These are phyloP conservation scores for Bondarzewia mesenterica DNA, from an alignment of 1,284 basidiomycete genomes.

Conservation along the genomic window DNA sequence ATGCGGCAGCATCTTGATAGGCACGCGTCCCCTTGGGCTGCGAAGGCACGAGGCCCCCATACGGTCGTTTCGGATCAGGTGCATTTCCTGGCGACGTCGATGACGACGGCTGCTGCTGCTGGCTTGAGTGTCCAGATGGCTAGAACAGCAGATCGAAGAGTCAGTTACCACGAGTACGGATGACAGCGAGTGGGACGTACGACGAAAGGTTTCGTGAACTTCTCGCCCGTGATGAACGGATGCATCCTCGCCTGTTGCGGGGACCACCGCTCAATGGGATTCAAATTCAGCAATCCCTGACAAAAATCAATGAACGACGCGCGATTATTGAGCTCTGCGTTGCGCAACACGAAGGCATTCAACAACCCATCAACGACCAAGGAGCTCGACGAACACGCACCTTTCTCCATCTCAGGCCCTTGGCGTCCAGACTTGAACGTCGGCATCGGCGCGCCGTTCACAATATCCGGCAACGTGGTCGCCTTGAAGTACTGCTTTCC, in stretches of 20 bases:
- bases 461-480: constrained; percentile 88
- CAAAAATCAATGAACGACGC: constrained; percentile 98
- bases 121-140: constrained; percentile 37
- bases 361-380: constrained; percentile 7
- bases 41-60: constrained; percentile 85
- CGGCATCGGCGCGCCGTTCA: constrained; percentile 91
- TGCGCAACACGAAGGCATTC: neutral
- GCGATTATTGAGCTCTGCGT: constrained; percentile 84
- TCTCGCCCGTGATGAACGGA: constrained; percentile 98
- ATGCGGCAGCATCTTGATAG: constrained; percentile 88
- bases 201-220: constrained; percentile 82
- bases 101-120: constrained; percentile 22
- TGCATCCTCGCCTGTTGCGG: constrained; percentile 94
- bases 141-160: constrained; percentile 7
- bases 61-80: constrained; percentile 77
- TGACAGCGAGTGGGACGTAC: constrained; percentile 39
- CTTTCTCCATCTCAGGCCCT: constrained; percentile 87
- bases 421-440: constrained; percentile 67
- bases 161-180: neutral
- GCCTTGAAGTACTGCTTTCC: constrained; percentile 99
- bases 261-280: constrained; percentile 94
- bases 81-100: constrained; percentile 16
- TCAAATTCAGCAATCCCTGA: constrained; percentile 87
- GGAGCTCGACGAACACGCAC: constrained; percentile 33
- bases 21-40: constrained; percentile 75